These are phyloP conservation scores for Annulohypoxylon nitens DNA, from an alignment of 495 filamentous ascomycete species.

Conservation along the genomic window DNA sequence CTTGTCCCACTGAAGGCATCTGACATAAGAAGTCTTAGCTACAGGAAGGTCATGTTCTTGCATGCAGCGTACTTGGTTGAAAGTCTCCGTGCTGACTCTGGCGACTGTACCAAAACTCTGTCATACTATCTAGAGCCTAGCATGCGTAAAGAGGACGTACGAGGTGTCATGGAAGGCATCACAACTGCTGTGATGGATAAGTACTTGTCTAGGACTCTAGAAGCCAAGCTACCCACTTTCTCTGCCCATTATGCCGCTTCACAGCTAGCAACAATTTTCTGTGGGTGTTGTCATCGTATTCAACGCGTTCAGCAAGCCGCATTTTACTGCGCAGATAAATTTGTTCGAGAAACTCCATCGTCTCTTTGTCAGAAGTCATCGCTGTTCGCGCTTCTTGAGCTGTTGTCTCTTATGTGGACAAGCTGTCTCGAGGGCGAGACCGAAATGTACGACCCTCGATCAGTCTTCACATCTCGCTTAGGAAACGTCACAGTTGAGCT, in stretches of 20 bases:
- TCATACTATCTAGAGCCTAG: constrained; percentile 93
- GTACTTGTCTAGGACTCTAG: constrained; percentile 79
- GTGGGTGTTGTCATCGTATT: constrained; percentile 91
- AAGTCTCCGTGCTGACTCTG: constrained; percentile 81
- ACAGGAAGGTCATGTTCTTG: constrained; percentile 90
- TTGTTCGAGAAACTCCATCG: constrained; percentile 86
- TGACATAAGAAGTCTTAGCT: constrained; percentile 83
- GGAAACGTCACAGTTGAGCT: constrained; percentile 86
- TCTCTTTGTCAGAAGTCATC: constrained; percentile 90
- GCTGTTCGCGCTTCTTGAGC: constrained; percentile 89
- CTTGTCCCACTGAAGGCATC: constrained; percentile 79
- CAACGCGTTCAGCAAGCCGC: constrained; percentile 89
- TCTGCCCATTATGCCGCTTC: constrained; percentile 87
- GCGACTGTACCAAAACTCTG: constrained; percentile 87
- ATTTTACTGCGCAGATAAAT: constrained; percentile 81
- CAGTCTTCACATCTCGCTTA: constrained; percentile 78
- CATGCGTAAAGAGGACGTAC: constrained; percentile 81
- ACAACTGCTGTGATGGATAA: constrained; percentile 77
- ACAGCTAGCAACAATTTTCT: constrained; percentile 86
- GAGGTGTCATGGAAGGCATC: constrained; percentile 87
- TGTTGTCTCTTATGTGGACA: constrained; percentile 92
- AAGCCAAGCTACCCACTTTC: constrained; percentile 77
- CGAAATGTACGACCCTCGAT: constrained; percentile 89
- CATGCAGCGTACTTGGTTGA: constrained; percentile 89
- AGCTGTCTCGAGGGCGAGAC: constrained; percentile 94